phyloP scores from a whole-genome alignment of 1,284 basidiomycete genomes.

The Irpex sp. region DNA sequence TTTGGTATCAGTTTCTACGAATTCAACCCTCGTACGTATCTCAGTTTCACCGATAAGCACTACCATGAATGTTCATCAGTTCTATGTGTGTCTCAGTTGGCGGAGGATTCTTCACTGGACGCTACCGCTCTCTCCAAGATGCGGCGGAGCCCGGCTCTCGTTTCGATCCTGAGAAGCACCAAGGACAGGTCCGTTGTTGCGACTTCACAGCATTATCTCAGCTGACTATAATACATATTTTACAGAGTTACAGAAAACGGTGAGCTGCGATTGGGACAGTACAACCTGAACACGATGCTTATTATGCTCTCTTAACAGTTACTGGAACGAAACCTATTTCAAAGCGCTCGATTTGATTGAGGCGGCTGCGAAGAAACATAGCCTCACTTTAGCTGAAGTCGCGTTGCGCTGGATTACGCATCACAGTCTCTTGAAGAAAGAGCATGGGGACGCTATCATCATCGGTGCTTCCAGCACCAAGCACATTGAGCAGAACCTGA shows the following conservation, averaged over 20 bases:
- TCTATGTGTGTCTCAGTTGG: constrained; percentile 21
- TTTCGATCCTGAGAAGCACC: constrained; percentile 32
- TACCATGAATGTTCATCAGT: not conserved
- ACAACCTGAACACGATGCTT: constrained; percentile 33
- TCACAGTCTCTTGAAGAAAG: constrained; percentile 24
- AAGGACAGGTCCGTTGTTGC: constrained; percentile 24
- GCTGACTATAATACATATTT: constrained; percentile 15
- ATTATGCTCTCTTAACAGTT: not conserved
- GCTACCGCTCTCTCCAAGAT: constrained; percentile 27
- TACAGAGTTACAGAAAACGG: constrained; percentile 25
- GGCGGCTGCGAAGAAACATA: constrained; percentile 8
- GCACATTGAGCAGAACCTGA: constrained; percentile 37
- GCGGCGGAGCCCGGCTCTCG: constrained; percentile 34
- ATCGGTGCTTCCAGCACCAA: not conserved
- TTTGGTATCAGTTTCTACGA: constrained; percentile 60
- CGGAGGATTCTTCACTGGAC: constrained; percentile 37
- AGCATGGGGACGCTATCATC: constrained; percentile 23
- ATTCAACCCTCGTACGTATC: constrained; percentile 42
- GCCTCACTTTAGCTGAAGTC: constrained; percentile 9
- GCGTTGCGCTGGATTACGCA: constrained; percentile 27
- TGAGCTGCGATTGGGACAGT: not conserved
- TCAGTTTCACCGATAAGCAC: not conserved
- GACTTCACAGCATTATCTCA: not conserved
- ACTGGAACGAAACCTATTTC: constrained; percentile 17
- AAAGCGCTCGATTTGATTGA: constrained; percentile 10